phyloP scores from a whole-genome alignment of 1,284 basidiomycete genomes.

The Ustilago shanxiensis region DNA sequence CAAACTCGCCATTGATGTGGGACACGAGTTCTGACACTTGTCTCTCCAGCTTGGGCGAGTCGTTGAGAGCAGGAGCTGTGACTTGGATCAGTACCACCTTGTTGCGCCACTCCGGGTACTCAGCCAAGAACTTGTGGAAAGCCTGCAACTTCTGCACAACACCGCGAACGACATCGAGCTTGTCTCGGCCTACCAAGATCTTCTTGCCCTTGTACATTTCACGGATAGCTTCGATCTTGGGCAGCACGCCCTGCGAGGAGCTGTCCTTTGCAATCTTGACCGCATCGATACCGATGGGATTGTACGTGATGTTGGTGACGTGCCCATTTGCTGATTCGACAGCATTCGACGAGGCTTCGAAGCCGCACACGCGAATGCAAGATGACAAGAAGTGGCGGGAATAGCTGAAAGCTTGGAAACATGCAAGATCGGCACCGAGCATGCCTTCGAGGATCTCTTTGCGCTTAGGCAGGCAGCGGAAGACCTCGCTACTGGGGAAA shows the following conservation, averaged over 20 bases:
- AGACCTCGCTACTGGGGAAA: constrained; percentile 96
- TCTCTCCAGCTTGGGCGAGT: constrained; percentile 92
- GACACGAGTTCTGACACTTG: constrained; percentile 94
- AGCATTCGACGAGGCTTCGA: constrained; percentile 81
- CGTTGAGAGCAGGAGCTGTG: constrained; percentile 92
- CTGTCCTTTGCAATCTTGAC: constrained; percentile 87
- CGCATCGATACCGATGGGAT: constrained; percentile 97
- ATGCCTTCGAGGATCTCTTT: constrained; percentile 96
- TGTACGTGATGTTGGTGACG: constrained; percentile 86
- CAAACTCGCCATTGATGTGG: constrained; percentile 97
- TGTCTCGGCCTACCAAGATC: constrained; percentile 98
- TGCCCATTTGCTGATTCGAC: constrained; percentile 93
- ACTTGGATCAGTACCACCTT: constrained; percentile 83
- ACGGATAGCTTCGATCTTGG: constrained; percentile 87
- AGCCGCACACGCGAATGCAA: constrained; percentile 95
- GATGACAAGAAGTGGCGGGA: constrained; percentile 93
- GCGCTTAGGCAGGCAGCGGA: constrained; percentile 86
- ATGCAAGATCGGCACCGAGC: constrained; percentile 95
- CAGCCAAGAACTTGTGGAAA: constrained; percentile 91
- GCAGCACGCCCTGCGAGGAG: constrained; percentile 82
- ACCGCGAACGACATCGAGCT: constrained; percentile 97
- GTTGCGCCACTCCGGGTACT: constrained; percentile 95
- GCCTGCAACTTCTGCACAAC: constrained; percentile 97
- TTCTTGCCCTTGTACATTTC: constrained; percentile 95
- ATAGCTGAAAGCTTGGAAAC: constrained; percentile 97